Conservation (phyloP, 352 stramenopile genomes). For the Pythium brachiatum region DNA sequence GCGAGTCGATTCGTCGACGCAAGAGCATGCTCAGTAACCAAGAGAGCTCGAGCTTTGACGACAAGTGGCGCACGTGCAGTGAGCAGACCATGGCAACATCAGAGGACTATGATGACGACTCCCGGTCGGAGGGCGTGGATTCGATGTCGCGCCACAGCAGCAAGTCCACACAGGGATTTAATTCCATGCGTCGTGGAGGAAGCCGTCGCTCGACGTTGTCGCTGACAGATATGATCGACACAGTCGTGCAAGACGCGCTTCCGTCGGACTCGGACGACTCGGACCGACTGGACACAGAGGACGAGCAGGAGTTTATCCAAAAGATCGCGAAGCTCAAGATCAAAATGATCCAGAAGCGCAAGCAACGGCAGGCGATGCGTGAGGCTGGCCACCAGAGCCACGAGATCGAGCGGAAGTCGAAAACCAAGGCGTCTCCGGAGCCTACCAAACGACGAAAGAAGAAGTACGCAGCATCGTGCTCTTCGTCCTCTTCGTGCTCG, state of each 20-base stretch:
- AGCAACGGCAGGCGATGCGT: conserved; percentile 3
- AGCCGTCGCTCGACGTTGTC: conserved; percentile 18
- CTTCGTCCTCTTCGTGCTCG: neutral
- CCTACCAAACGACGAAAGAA: conserved; percentile 6
- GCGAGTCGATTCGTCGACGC: conserved; percentile 1
- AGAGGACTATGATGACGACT: neutral
- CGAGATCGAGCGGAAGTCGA: neutral
- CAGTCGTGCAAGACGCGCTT: conserved; percentile 27
- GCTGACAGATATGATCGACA: conserved; percentile 17
- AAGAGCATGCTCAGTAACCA: conserved; percentile 19
- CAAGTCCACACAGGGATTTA: neutral
- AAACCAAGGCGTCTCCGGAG: neutral
- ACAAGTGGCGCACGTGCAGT: neutral
- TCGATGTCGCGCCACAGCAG: neutral
- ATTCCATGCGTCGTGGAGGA: neutral
- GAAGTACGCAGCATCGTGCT: conserved; percentile 7
- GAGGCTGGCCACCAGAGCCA: neutral
- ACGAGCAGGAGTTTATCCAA: conserved; percentile 25
- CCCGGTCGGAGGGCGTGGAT: neutral
- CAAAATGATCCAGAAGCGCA: conserved; percentile 22
- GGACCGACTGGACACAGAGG: conserved; percentile 23
- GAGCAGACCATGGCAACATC: neutral
- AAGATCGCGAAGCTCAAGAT: conserved; percentile 26
- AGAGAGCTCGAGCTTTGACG: neutral
- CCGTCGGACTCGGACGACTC: conserved; percentile 26